Conservation (phyloP, 1,284 basidiomycete genomes). For the Cerrena zonata region DNA sequence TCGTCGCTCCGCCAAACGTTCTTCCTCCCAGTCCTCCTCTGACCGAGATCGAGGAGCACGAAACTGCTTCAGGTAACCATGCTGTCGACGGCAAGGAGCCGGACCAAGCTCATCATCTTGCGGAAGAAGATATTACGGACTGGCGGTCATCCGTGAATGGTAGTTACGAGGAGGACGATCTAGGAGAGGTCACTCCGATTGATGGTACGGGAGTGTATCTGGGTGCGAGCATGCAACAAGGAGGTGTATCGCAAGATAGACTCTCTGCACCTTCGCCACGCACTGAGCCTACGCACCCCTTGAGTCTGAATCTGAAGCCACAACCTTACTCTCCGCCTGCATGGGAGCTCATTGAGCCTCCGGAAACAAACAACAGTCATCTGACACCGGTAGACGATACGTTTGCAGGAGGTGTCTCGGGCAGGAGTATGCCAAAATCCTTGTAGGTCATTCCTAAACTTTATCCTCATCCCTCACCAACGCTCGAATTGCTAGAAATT, state of each 20-base stretch:
- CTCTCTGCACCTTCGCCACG: slow-evolving; percentile 3
- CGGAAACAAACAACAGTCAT: slow-evolving; percentile 28
- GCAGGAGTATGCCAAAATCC: background rate
- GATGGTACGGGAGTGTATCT: slow-evolving; percentile 1
- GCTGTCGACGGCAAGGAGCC: slow-evolving; percentile 12
- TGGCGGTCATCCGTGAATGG: slow-evolving; percentile 15
- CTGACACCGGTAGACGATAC: background rate
- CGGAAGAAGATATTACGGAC: slow-evolving; percentile 27
- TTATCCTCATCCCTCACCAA: too few species aligned
- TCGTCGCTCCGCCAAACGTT: slow-evolving; percentile 10
- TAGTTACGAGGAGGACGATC: slow-evolving; percentile 11
- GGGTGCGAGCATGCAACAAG: slow-evolving; percentile 6
- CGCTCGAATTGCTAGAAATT: too few species aligned
- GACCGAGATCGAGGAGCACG: slow-evolving; percentile 13
- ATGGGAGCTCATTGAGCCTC: slow-evolving; percentile 55
- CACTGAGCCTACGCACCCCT: slow-evolving; percentile 22
- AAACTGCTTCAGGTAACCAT: slow-evolving; percentile 13
- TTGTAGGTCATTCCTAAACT: slow-evolving; percentile 3
- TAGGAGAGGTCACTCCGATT: slow-evolving; percentile 13
- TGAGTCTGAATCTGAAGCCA: slow-evolving; percentile 25
- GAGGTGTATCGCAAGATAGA: slow-evolving; percentile 9
- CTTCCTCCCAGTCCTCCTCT: slow-evolving; percentile 19
- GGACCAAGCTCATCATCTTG: slow-evolving; percentile 9
- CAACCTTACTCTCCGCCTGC: slow-evolving; percentile 47
- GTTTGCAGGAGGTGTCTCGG: background rate